Conservation (phyloP, 495 filamentous ascomycete species). For the Aspergillus conjunctus region DNA sequence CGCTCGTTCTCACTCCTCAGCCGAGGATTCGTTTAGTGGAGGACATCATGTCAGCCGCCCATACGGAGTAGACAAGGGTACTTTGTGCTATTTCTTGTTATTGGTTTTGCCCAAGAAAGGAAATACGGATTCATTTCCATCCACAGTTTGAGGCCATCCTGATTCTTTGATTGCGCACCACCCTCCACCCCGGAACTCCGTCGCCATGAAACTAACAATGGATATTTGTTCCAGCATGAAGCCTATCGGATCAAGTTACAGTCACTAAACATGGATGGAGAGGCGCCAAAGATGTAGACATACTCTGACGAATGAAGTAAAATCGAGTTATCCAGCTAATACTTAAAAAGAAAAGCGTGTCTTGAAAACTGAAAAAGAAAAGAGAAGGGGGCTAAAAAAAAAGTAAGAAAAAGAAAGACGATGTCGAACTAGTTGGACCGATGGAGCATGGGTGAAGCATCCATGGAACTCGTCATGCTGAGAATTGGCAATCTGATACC, state of each 20-base stretch:
- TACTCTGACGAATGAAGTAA: neutral
- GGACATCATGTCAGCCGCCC: constrained; percentile 21
- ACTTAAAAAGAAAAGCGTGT: neutral
- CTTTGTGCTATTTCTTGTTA: constrained; percentile 4
- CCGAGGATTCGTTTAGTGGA: constrained; percentile 12
- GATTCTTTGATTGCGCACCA: constrained; percentile 34
- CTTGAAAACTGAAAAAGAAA: neutral
- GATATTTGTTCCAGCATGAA: neutral
- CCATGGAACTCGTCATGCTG: neutral
- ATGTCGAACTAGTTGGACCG: neutral
- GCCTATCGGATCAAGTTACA: neutral
- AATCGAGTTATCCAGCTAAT: neutral
- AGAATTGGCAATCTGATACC: neutral
- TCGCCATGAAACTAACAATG: constrained; percentile 28
- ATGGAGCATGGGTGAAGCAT: neutral
- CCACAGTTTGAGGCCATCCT: constrained; percentile 24
- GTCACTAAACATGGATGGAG: constrained; percentile 28
- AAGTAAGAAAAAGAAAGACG: neutral
- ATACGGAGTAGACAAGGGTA: constrained; percentile 9
- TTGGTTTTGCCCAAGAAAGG: constrained; percentile 10
- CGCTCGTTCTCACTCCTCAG: constrained; percentile 15
- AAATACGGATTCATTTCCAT: constrained; percentile 6
- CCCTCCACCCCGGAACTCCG: constrained; percentile 14
- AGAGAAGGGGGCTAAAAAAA: neutral
- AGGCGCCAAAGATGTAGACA: constrained; percentile 8